A percentile compares a stretch with the other conserved stretches of the same genome.
phyloP scores from a whole-genome alignment of 306 rosid genomes.

The Ziziphus jujuba region DNA sequence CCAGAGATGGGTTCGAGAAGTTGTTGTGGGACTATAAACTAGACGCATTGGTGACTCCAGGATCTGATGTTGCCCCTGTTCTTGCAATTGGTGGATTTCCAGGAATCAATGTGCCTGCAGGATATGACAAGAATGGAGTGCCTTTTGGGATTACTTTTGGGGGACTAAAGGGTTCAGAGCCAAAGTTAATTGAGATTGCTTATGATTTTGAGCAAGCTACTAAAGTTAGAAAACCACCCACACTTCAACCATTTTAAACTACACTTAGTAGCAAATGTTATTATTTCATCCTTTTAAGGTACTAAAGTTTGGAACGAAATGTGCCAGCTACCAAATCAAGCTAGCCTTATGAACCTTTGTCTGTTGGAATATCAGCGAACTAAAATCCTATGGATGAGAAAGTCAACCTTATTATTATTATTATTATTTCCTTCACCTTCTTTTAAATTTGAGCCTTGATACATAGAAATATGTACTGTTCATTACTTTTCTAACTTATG shows the following conservation, averaged over 20 bases:
- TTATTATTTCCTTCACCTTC: no score
- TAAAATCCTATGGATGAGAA: no score
- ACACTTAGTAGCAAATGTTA: neutral
- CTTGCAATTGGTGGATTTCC: constrained; percentile 74
- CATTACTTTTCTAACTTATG: no score
- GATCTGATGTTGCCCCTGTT: constrained; percentile 7
- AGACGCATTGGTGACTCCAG: constrained; percentile 51
- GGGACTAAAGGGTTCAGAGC: constrained; percentile 67
- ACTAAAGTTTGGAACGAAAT: neutral
- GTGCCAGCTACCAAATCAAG: no score
- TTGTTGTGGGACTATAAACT: constrained; percentile 12
- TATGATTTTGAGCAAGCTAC: constrained; percentile 73
- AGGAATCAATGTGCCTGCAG: constrained; percentile 69
- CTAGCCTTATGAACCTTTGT: no score
- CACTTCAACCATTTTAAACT: constrained; percentile 19
- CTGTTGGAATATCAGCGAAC: no score
- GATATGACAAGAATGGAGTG: constrained; percentile 31
- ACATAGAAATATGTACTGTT: no score
- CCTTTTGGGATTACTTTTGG: constrained; percentile 71
- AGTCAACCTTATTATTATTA: no score
- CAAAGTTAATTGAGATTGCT: constrained; percentile 59
- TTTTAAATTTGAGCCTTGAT: no score
- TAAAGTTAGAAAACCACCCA: constrained; percentile 59
- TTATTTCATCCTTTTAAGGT: neutral
- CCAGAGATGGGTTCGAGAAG: constrained; percentile 26